These are phyloP conservation scores for Geotrichum europaeum DNA, from an alignment of 1,139 yeast species.

Conservation along the genomic window DNA sequence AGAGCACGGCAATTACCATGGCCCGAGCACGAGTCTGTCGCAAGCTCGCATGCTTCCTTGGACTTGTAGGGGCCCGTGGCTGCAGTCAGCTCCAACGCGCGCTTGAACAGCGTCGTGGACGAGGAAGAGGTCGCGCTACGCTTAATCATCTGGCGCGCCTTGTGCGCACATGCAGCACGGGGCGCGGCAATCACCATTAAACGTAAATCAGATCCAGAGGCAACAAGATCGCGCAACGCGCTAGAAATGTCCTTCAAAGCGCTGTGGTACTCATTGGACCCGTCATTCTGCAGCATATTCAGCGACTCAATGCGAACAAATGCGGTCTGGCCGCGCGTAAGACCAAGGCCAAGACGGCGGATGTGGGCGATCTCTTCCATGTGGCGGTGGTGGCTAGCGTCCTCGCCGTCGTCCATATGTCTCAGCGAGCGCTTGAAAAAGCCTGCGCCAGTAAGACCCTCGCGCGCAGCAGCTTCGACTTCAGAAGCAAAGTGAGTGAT, in stretches of 20 bases:
- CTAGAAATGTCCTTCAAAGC: conserved; percentile 14
- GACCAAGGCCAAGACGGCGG: conserved; percentile 13
- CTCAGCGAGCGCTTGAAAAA: conserved; percentile 10
- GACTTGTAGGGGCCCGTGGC: conserved; percentile 25
- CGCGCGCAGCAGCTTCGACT: conserved; percentile 14
- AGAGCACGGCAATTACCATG: conserved; percentile 54
- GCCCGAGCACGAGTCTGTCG: conserved; percentile 52
- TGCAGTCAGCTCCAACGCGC: conserved; percentile 4
- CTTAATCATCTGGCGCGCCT: conserved; percentile 11
- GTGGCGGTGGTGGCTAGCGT: conserved; percentile 15
- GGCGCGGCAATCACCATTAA: conserved; percentile 25
- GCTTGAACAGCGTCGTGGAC: conserved; percentile 4
- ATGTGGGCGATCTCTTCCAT: conserved; percentile 17
- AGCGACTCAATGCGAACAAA: conserved; percentile 20
- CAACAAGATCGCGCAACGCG: conserved; percentile 17
- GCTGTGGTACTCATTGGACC: conserved; percentile 9
- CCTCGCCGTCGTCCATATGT: conserved; percentile 16
- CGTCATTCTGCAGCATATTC: conserved; percentile 11
- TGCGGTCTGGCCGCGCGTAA: conserved; percentile 17
- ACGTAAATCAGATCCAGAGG: conserved; percentile 14
- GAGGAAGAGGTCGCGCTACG: conserved; percentile 5
- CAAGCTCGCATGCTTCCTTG: conserved; percentile 48
- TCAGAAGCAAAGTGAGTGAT: conserved; percentile 17
- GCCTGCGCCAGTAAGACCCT: conserved; percentile 12
- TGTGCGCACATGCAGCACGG: conserved; percentile 19